These are phyloP conservation scores for Cystofilobasidium ferigula DNA, from an alignment of 768 basidiomycete species.

Conservation along the genomic window DNA sequence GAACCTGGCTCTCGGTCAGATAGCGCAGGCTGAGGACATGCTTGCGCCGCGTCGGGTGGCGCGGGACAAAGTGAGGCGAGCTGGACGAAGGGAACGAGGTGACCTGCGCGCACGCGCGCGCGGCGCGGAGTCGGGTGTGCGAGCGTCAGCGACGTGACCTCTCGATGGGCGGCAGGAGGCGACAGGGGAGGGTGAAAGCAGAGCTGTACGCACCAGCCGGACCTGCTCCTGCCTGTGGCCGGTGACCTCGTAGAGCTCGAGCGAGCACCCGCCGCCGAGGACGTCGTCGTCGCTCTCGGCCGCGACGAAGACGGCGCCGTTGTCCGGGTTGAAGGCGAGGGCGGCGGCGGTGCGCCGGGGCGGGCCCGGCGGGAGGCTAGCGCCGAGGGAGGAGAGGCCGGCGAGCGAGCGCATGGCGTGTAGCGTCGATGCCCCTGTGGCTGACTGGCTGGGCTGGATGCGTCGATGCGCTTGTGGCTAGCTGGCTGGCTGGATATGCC, in stretches of 20 bases:
- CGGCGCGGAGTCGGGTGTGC: no score
- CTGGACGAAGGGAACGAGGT: slow-evolving; percentile 3
- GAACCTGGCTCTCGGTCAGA: slow-evolving; percentile 56
- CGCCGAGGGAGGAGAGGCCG: slow-evolving; percentile 21
- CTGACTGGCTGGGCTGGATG: background rate
- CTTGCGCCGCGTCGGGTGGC: slow-evolving; percentile 33
- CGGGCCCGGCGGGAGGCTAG: background rate
- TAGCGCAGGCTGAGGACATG: slow-evolving; percentile 44
- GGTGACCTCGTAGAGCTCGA: slow-evolving; percentile 12
- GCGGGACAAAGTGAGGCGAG: background rate
- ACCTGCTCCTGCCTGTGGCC: slow-evolving; percentile 5
- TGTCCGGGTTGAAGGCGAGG: slow-evolving; percentile 19
- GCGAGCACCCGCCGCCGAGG: background rate
- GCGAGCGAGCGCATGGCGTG: slow-evolving; percentile 13
- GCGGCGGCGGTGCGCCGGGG: slow-evolving; percentile 1
- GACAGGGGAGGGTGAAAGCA: background rate
- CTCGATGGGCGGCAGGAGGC: background rate
- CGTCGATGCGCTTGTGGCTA: background rate
- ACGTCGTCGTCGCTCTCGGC: background rate
- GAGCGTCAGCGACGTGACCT: no score
- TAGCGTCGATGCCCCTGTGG: background rate
- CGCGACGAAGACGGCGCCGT: slow-evolving; percentile 12
- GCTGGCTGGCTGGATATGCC: no score
- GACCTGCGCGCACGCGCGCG: no score
- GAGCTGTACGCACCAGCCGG: background rate